Evolutionary conservation across 1,139 yeast species (phyloP), one percentile per base, ranked within the genome.

Genomic region (Pichia sp.): DNA sequence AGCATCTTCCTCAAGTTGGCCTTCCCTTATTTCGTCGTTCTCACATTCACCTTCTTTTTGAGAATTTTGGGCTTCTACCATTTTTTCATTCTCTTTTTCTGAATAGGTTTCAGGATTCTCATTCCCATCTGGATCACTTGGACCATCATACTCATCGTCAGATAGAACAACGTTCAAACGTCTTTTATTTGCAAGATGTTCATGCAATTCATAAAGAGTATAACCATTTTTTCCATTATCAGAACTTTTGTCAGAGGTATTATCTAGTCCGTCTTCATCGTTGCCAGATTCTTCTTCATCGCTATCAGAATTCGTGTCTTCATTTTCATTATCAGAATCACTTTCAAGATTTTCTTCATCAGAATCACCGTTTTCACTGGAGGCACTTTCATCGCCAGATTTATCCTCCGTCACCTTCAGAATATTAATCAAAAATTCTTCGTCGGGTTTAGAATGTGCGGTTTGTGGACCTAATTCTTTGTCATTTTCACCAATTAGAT

Each of bases 291-390:
- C 48, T 10, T 50, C 49, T 0, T 39, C 45, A 10, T 42, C 39
- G 7, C 44, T 48, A 4, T 44, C 53, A 4, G 39, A 48, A n/a
- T 38, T 49, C 5, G 30, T 8, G 9, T 41, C 50, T 28, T 43
- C 55, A 44, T 44, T 18, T 18, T 18, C 56, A 47, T 35, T 54
- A 18, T 32, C 33, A 7, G n/a, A 26, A 31, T 32, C 28, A 25
- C 10, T 7, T 39, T 55, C 48, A 11, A 48, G 56, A 31, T 56
- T 55, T 2, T 57, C 57, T 9, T 53, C 39, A 27, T 31, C 39
- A 40, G 3, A 29, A 36, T 29, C 32, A 31, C 28, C 33, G 10
- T 31, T 44, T 2, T 34, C 25, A 3, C 4, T 9, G 11, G 29
- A 29, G 25, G 40, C 37, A 5, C 30, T 10, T 18, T n/a, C 28